Percentiles rank a stretch among this genome's conserved stretches.
These are phyloP conservation scores for Ilyonectria robusta DNA, from an alignment of 2,329 filamentous ascomycete genomes.

Conservation along the genomic window DNA sequence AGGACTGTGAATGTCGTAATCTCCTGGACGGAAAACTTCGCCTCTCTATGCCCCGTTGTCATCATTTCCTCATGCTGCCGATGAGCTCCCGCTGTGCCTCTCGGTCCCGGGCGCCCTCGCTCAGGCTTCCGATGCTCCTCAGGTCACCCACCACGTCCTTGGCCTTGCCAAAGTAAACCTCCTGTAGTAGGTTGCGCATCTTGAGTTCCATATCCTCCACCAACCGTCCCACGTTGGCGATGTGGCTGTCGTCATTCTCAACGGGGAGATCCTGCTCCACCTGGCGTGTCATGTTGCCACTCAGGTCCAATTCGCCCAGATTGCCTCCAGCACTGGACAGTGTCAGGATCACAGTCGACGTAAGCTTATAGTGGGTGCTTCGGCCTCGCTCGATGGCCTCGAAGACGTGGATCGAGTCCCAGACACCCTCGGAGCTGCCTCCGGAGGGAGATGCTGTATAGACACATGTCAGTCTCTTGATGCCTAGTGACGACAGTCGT, in stretches of 20 bases:
- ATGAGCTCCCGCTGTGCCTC: constrained; percentile 93
- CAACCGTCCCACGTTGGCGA: constrained; percentile 92
- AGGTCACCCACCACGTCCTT: constrained; percentile 98
- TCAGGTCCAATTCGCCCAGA: constrained; percentile 90
- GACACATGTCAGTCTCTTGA: constrained; percentile 27
- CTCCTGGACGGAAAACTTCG: constrained; percentile 2
- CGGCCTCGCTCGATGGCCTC: constrained; percentile 94
- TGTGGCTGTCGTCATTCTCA: constrained; percentile 91
- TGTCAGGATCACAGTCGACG: constrained; percentile 94
- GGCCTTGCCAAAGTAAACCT: constrained; percentile 99
- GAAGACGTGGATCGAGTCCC: constrained; percentile 99
- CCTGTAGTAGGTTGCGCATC: constrained; percentile 98
- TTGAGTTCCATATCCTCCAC: constrained; percentile 99
- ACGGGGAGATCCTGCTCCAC: constrained; percentile 92
- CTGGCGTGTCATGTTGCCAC: constrained; percentile 98
- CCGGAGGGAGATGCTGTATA: constrained; percentile 74
- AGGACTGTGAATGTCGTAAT: constrained; percentile 9
- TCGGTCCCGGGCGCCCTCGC: constrained; percentile 86
- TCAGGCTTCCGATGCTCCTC: constrained; percentile 87
- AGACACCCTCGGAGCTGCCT: constrained; percentile 81
- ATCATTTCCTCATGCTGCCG: constrained; percentile 67
- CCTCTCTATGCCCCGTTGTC: constrained; percentile 1
- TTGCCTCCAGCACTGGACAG: constrained; percentile 73
- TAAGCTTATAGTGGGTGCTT: constrained; percentile 96
- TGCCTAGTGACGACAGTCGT: background rate